Evolutionary conservation across 257 asterid genomes (phyloP), one percentile per base, ranked within the genome.

Genomic region (Capsicum chinense): DNA sequence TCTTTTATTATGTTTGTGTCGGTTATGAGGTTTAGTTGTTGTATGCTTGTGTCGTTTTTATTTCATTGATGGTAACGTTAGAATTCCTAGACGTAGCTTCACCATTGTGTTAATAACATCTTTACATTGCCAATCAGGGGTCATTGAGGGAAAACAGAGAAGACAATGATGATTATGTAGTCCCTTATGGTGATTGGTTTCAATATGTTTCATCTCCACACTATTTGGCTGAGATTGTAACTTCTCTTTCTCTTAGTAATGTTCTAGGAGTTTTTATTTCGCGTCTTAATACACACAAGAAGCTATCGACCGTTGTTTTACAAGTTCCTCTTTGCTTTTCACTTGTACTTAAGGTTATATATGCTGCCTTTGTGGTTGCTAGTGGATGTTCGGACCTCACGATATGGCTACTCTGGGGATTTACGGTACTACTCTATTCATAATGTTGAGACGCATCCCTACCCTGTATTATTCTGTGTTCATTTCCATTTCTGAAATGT

Each of bases 151-250:
- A 92, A 85, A 90, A 88, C 37, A 85, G 84, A 70, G 66, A 81
- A 21, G 88, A 86, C 58, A 84, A 14, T 7, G 87, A 83, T 52
- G 92, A 88, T 11, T 96, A 96, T 83, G 86, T 47, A 48, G 89
- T 93, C 81, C 99, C 98, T 79, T 78, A 56, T 57, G 98, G 98
- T n/a, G 98, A 93, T 88, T 96, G 99, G 99, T 96, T 96, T 86
- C 88, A 90, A 83, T 91, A 91, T 89, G 98, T 95, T 85, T 96
- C 99, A 3, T 92, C 94, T 79, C 97, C 99, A 12, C 99, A 96
- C 86, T 97, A 95, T 87, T 92, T 97, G 85, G 95, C 98, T 79
- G 99, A 97, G 91, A 92, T 93, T 56, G 99, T 95, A 90, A 79
- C 90, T 83, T 56, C 26, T 70, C 81, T 81, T 67, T 58, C 50